phyloP scores from a whole-genome alignment of 345 rosid species.

The Geranium brycei region DNA sequence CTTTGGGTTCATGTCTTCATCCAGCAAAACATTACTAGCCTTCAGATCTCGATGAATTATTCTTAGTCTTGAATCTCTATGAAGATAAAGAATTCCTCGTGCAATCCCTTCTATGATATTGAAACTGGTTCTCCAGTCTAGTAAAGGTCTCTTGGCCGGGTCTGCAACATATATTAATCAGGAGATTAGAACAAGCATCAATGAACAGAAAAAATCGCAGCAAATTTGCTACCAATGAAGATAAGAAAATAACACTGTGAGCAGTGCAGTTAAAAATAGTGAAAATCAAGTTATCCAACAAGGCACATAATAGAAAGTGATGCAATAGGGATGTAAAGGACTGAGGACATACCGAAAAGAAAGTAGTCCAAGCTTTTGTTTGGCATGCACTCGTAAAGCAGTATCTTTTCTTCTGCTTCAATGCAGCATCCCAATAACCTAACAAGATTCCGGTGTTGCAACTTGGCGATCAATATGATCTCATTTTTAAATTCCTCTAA shows the following conservation, averaged over 20 bases:
- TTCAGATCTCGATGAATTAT: conserved; percentile 35
- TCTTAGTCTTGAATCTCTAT: conserved; percentile 55
- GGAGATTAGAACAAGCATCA: too few relatives aligned
- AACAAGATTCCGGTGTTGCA: conserved; percentile 67
- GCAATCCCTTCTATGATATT: conserved; percentile 57
- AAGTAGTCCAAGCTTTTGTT: conserved; percentile 53
- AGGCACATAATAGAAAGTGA: too few relatives aligned
- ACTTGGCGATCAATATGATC: conserved; percentile 37
- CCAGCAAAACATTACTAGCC: conserved; percentile 57
- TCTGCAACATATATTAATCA: conserved; percentile 17
- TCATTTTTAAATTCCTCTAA: conserved; percentile 54
- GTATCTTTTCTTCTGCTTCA: conserved; percentile 47
- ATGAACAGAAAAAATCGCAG: too few relatives aligned
- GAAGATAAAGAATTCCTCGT: conserved; percentile 62
- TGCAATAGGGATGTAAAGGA: not conserved
- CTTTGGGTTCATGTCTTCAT: conserved; percentile 61
- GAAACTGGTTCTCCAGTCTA: conserved; percentile 47
- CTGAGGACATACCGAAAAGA: conserved; percentile 23
- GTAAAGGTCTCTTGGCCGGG: conserved; percentile 21
- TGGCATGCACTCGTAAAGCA: conserved; percentile 58
- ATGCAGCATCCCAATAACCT: conserved; percentile 61
- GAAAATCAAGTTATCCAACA: not conserved
- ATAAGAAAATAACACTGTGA: not conserved
- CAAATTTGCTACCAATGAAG: too few relatives aligned
- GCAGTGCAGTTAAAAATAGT: not conserved